phyloP scores from a whole-genome alignment of 441 rosid genomes.

The Corymbia citriodora region DNA sequence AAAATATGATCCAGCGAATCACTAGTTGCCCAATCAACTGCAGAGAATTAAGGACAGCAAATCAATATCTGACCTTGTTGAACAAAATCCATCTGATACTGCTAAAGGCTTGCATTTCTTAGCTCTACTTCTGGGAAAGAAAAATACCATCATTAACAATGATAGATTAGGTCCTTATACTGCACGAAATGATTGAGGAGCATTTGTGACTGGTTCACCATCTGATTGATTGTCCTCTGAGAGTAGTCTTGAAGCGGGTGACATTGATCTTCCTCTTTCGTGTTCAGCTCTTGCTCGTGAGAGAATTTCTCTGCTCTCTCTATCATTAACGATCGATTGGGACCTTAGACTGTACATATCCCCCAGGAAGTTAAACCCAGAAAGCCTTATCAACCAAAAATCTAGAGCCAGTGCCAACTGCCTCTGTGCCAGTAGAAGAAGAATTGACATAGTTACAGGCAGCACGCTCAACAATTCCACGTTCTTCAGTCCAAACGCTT shows the following conservation, averaged over 20 bases:
- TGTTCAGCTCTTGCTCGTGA: too few relatives aligned
- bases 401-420: neutral
- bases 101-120: neutral
- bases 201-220: too few relatives aligned
- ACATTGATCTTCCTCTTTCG: too few relatives aligned
- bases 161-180: too few relatives aligned
- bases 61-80: neutral
- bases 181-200: too few relatives aligned
- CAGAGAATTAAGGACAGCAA: neutral
- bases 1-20: neutral
- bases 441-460: neutral
- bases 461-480: neutral
- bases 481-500: neutral
- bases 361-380: neutral
- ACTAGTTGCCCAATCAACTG: neutral
- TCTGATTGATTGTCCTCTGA: too few relatives aligned
- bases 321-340: too few relatives aligned
- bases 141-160: neutral
- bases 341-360: too few relatives aligned
- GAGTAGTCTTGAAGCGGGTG: too few relatives aligned
- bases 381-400: neutral
- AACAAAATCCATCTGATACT: neutral
- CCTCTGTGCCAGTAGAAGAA: neutral
- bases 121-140: neutral
- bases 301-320: too few relatives aligned